phyloP scores from a whole-genome alignment of 164 flowering plant species.

The Vitis rupestris region DNA sequence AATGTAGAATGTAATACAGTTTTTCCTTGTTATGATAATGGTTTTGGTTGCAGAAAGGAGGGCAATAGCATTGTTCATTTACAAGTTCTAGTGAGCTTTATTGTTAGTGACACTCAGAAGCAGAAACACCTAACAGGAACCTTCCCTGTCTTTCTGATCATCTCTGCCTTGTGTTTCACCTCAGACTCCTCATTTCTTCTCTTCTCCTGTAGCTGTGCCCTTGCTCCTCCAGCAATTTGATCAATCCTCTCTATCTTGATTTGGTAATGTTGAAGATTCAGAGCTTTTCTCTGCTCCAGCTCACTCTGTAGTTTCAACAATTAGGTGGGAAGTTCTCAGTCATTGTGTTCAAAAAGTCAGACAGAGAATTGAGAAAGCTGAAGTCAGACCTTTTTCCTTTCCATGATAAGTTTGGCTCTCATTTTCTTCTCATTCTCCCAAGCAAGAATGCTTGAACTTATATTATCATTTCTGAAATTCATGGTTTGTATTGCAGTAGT shows the following conservation, averaged over 20 bases:
- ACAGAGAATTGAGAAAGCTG: neutral
- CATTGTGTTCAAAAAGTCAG: neutral
- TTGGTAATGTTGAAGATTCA: slow-evolving; percentile 36
- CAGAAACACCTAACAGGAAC: slow-evolving; percentile 46
- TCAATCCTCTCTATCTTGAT: slow-evolving; percentile 53
- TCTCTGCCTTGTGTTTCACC: slow-evolving; percentile 56
- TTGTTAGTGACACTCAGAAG: slow-evolving; percentile 32
- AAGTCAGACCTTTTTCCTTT: slow-evolving; percentile 50
- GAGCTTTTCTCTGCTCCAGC: slow-evolving; percentile 41
- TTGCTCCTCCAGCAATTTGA: slow-evolving; percentile 57
- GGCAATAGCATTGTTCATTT: too few species aligned
- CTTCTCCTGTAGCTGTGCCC: slow-evolving; percentile 51
- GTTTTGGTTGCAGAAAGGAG: too few species aligned
- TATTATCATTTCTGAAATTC: slow-evolving; percentile 57
- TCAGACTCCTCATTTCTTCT: slow-evolving; percentile 49
- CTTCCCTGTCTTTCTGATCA: slow-evolving; percentile 47
- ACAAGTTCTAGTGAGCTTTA: too few species aligned
- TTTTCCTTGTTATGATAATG: too few species aligned
- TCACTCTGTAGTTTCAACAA: slow-evolving; percentile 36
- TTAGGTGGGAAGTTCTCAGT: too few species aligned
- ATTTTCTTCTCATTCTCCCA: slow-evolving; percentile 73
- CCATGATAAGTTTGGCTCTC: slow-evolving; percentile 44
- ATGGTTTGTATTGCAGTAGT: too few species aligned
- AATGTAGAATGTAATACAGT: too few species aligned
- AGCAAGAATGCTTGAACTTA: slow-evolving; percentile 34